A percentile compares a stretch with the other conserved stretches of the same genome.
Conservation (phyloP, 2,329 filamentous ascomycete genomes). For the Didymella glomerata region DNA sequence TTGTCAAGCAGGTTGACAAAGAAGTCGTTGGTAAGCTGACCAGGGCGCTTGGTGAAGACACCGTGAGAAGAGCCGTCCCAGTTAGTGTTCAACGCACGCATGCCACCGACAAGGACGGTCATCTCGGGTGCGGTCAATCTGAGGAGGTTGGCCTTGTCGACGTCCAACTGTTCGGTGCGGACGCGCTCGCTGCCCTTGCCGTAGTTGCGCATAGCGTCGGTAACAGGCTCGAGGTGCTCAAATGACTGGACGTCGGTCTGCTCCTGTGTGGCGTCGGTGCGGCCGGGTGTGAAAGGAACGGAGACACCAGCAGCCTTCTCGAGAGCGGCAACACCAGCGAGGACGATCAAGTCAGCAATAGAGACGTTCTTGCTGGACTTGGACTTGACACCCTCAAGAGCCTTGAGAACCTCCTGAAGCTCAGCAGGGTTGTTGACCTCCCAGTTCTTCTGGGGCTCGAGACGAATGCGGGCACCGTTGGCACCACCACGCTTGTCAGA, state of each 20-base stretch:
- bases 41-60: constrained; percentile 73
- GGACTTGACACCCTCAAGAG: constrained; percentile 71
- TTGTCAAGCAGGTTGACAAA: constrained; percentile 80
- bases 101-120: constrained; percentile 74
- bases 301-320: constrained; percentile 73
- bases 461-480: constrained; percentile 80
- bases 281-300: constrained; percentile 78
- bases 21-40: constrained; percentile 79
- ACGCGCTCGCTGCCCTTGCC: constrained; percentile 69
- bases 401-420: constrained; percentile 67
- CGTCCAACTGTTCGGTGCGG: constrained; percentile 72
- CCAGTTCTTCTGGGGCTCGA: constrained; percentile 76
- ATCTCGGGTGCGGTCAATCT: constrained; percentile 75
- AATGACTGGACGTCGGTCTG: constrained; percentile 74
- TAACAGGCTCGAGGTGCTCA: constrained; percentile 70
- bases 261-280: constrained; percentile 74
- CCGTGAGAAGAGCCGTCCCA: constrained; percentile 73
- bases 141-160: constrained; percentile 76
- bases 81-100: constrained; percentile 75
- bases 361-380: constrained; percentile 75
- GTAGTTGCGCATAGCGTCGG: constrained; percentile 85
- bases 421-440: constrained; percentile 76
- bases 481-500: constrained; percentile 84
- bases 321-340: constrained; percentile 74
- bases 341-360: constrained; percentile 79